Conservation (phyloP, 2,329 filamentous ascomycete genomes). For the Onygenales sp. region DNA sequence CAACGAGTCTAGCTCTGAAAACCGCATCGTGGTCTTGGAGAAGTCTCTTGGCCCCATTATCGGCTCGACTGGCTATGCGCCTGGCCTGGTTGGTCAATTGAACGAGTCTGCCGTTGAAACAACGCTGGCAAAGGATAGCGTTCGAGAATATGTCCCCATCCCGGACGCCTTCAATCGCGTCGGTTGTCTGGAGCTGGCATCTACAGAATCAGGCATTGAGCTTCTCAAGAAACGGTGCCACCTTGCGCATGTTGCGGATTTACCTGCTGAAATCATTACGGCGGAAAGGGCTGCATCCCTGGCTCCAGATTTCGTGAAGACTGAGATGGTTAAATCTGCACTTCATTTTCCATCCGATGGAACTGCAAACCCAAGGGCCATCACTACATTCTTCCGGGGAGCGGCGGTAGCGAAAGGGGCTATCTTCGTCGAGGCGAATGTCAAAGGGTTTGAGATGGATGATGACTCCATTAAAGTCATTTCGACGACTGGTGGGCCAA, state of each 20-base stretch:
- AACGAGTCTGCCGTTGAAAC: conserved; percentile 24
- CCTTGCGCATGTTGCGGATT: conserved; percentile 14
- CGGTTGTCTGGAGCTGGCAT: conserved; percentile 19
- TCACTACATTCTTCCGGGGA: conserved; percentile 18
- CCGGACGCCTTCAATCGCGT: conserved; percentile 19
- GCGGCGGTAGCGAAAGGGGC: conserved; percentile 15
- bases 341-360: conserved; percentile 21
- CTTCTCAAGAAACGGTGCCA: conserved; percentile 12
- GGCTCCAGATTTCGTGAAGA: conserved; percentile 21
- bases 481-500: conserved; percentile 14
- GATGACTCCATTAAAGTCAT: conserved; percentile 6
- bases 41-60: conserved; percentile 16
- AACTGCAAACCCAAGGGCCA: conserved; percentile 16
- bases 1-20: conserved; percentile 8
- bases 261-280: conserved; percentile 18
- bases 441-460: conserved; percentile 12
- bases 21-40: conserved; percentile 17
- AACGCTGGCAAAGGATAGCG: conserved; percentile 21
- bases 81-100: conserved; percentile 27
- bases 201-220: conserved; percentile 13
- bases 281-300: conserved; percentile 14
- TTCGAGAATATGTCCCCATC: conserved; percentile 20
- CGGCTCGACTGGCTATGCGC: conserved; percentile 26
- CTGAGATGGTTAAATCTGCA: conserved; percentile 9
- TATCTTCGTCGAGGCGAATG: conserved; percentile 15